phyloP scores from a whole-genome alignment of 140 eudicot species.

The Erigeron philadelphicus region DNA sequence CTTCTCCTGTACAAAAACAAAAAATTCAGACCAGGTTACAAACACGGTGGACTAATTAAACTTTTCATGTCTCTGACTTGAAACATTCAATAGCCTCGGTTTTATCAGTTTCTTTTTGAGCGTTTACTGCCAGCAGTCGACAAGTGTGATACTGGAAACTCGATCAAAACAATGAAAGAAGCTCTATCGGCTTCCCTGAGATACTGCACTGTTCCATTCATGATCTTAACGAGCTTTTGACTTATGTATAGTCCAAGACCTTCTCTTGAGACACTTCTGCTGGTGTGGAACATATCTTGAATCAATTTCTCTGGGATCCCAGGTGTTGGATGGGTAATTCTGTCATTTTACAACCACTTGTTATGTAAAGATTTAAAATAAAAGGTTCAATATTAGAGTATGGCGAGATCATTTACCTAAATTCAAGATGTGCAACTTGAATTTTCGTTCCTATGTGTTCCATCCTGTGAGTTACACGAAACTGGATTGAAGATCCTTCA shows the following conservation, averaged over 20 bases:
- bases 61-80: background rate
- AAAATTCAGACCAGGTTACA: background rate
- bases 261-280: constrained; percentile 66
- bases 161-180: constrained; percentile 57
- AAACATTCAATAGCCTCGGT: background rate
- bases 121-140: constrained; percentile 30
- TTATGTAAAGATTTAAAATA: background rate
- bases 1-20: constrained; percentile 17
- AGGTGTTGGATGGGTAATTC: constrained; percentile 86
- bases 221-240: constrained; percentile 72
- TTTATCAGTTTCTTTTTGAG: constrained; percentile 24
- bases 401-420: constrained; percentile 37
- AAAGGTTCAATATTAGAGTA: background rate
- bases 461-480: constrained; percentile 50
- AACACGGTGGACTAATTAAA: background rate
- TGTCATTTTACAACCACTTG: constrained; percentile 36
- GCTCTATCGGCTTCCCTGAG: constrained; percentile 77
- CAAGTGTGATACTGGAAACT: constrained; percentile 51
- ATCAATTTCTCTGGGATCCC: constrained; percentile 78
- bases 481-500: constrained; percentile 58
- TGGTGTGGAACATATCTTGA: constrained; percentile 73
- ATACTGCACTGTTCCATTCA: constrained; percentile 84
- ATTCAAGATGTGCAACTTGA: constrained; percentile 72
- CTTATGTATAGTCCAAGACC: constrained; percentile 78
- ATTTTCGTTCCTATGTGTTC: constrained; percentile 58